Conservation (phyloP, 139 green algal genomes). For the Chlorella sp. region DNA sequence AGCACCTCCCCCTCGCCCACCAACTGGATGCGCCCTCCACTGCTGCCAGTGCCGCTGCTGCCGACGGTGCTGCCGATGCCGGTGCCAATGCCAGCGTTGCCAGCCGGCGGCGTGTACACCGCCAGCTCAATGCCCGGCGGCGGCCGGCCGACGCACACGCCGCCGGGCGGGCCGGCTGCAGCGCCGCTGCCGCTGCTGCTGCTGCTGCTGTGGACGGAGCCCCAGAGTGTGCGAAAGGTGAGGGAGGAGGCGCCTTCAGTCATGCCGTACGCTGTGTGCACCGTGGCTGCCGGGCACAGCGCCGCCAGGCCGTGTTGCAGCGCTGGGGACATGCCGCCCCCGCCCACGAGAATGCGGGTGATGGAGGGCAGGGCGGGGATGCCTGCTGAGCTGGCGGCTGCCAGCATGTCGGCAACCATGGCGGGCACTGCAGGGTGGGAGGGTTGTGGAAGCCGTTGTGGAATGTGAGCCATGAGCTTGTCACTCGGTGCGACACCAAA, state of each 20-base stretch:
- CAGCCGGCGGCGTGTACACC: conserved; percentile 22
- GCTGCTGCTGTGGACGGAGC: not conserved
- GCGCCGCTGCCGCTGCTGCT: not conserved
- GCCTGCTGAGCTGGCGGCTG: conserved; percentile 5
- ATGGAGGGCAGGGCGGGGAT: conserved; percentile 26
- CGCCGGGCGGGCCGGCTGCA: conserved; percentile 1
- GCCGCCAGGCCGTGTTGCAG: conserved; percentile 4
- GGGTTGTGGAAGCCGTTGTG: too few relatives aligned
- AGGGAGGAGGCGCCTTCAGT: conserved; percentile 87
- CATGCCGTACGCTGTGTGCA: conserved; percentile 90
- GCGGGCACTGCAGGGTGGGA: conserved; percentile 58
- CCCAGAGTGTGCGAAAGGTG: conserved; percentile 69
- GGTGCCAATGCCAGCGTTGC: not conserved
- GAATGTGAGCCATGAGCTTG: too few relatives aligned
- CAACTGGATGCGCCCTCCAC: not conserved
- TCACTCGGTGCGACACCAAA: too few relatives aligned
- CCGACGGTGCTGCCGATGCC: not conserved
- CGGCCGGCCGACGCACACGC: conserved; percentile 51
- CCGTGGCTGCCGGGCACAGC: conserved; percentile 64
- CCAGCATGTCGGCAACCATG: conserved; percentile 84
- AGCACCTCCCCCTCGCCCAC: conserved; percentile 70
- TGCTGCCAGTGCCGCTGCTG: not conserved
- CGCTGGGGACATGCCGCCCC: conserved; percentile 35
- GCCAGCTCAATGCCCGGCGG: conserved; percentile 62
- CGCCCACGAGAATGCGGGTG: conserved; percentile 56